Evolutionary conservation across 176 grass and related monocot genomes (phyloP), one percentile per base, ranked within the genome.

Genomic region (Oryza brachyantha): DNA sequence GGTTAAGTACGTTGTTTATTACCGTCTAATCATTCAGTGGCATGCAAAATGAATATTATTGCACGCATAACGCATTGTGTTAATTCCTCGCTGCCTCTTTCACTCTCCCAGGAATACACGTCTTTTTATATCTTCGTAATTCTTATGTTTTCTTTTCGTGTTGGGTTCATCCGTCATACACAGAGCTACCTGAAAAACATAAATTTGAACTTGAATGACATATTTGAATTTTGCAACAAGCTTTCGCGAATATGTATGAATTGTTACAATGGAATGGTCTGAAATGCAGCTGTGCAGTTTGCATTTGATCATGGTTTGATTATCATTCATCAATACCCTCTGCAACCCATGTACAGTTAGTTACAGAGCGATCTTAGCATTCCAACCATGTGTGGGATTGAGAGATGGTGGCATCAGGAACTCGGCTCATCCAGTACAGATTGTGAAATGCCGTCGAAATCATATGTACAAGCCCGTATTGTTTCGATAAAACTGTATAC

Each of bases 381-480:
- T 32, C 31, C 4, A 32, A 32, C 31, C 31, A 1, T 32, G 31
- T 4, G 31, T 2, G 31, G 31, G 31, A 32, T 32, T 2, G 4
- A 32, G 31, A 32, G 31, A 32, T 32, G 31, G 31, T 32, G 4
- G 35, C 10, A 21, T 21, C 27, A 61, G 5, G 24, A 54, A 8
- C n/a, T 67, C 35, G 38, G 41, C 22, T 59, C 45, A 29, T 77
- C 2, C 4, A 3, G 5, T 13, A 36, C 1, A 10, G 13, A 59
- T 29, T 16, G 50, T 1, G 11, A 43, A 41, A 16, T 8, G 1
- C 36, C 24, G 10, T 39, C 6, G 27, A 19, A 32, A 14, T 74
- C 61, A 27, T 69, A 81, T 81, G 75, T 83, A 68, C 75, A 79
- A 38, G 40, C 52, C 17, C 24, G 5, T 29, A 11, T 22, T 72